phyloP scores from a whole-genome alignment of 345 rosid species.

The Pseudoturritis turrita region DNA sequence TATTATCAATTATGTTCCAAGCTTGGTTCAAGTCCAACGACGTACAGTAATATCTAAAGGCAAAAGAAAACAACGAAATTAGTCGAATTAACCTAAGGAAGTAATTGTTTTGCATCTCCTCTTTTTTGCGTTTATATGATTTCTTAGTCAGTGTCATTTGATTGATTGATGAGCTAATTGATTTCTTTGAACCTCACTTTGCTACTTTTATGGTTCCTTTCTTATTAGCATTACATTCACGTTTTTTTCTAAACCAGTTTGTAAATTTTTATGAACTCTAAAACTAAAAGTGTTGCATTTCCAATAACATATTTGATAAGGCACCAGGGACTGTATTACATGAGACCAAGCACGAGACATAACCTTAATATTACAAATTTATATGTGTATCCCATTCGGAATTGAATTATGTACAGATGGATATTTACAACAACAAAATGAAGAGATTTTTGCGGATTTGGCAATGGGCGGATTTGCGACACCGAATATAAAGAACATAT shows the following conservation, averaged over 20 bases:
- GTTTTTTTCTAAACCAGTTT: no score
- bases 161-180: no score
- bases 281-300: no score
- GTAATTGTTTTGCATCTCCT: no score
- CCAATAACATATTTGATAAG: not conserved
- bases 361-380: not conserved
- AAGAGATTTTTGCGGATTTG: not conserved
- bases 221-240: not conserved
- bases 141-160: no score
- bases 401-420: not conserved
- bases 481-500: not conserved
- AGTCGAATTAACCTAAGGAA: no score
- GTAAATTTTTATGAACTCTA: no score
- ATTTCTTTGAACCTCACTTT: not conserved
- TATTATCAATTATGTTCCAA: conserved; percentile 3
- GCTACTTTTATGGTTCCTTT: no score
- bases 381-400: not conserved
- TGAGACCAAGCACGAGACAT: not conserved
- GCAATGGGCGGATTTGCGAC: not conserved
- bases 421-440: not conserved
- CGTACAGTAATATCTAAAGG: not conserved
- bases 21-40: conserved; percentile 1
- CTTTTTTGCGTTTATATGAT: no score
- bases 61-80: no score
- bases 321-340: not conserved